Evolutionary conservation across 2,329 filamentous ascomycete genomes (phyloP).

Genomic region (Metarhizium robertsii): DNA sequence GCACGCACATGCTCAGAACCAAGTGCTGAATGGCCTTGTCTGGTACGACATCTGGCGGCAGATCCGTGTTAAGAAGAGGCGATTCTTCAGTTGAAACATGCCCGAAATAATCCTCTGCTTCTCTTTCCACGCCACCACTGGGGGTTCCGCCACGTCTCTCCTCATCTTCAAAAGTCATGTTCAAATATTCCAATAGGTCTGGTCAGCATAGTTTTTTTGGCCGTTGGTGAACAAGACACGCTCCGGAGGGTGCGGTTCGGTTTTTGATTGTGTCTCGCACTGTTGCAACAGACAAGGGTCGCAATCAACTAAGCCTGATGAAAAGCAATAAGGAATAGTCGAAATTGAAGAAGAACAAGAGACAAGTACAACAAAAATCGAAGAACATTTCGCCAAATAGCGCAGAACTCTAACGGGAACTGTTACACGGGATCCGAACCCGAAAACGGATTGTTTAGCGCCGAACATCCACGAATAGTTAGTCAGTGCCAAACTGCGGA

Average conservation of each 20-base stretch:
- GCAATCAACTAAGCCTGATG: background rate
- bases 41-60: conserved; percentile 12
- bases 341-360: background rate
- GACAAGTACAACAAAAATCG: background rate
- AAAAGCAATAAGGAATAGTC: background rate
- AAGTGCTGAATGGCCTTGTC: conserved; percentile 17
- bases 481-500: no score
- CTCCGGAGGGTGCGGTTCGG: background rate
- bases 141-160: background rate
- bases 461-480: no score
- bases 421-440: no score
- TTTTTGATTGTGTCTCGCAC: background rate
- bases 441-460: no score
- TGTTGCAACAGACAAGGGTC: background rate
- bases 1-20: conserved; percentile 22
- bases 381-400: no score
- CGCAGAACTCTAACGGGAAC: no score
- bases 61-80: conserved; percentile 9
- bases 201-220: background rate
- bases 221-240: background rate
- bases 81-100: background rate
- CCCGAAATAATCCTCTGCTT: background rate
- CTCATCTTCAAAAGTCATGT: background rate
- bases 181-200: background rate
- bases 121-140: background rate